Evolutionary conservation across 2,329 filamentous ascomycete species (phyloP), one percentile per base, ranked within the genome.

Genomic region (Colletotrichum horii): DNA sequence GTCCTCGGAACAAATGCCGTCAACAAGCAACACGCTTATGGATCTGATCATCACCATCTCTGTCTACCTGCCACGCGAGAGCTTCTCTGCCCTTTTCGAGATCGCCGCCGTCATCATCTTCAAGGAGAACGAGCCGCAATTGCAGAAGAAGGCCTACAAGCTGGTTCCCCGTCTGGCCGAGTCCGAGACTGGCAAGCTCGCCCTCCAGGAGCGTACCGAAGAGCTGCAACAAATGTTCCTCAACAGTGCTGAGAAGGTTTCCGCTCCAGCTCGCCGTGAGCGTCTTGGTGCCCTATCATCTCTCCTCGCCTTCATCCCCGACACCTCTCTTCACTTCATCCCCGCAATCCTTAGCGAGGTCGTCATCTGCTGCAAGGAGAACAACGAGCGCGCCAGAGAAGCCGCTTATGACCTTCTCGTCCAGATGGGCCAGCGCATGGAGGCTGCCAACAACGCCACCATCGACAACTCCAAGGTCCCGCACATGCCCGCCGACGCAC

Each of bases 131-230:
- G 96, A 98, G 82, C 94, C 96, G 12, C 96, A 98, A 83, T 88
- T 99, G 43, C 96, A 98, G 84, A 99, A 99, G 91, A 99, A 99
- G 86, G 96, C 97, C 0, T 99, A 99, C 88, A 98, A 98, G 88
- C 91, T 99, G 67, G 97, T 99, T 66, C 96, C 97, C 5, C 93
- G 97, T 70, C 91, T 99, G 55, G 94, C 95, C 3, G 94, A 95
- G 78, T 98, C 96, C 2, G 91, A 94, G 38, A 91, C 90, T 65
- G 97, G 97, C 61, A 92, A 91, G 79, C 86, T 88, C n/a, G 96
- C 96, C 5, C 89, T 99, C 3, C 85, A 90, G 77, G 93, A 96
- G 81, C 92, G 96, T 70, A 95, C 92, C 79, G 84, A 85, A 1
- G 96, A 98, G 81, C 88, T 99, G 24, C 96, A 98, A 84, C 85